Conservation (phyloP, 2,329 filamentous ascomycete species). For the Monilinia laxa region DNA sequence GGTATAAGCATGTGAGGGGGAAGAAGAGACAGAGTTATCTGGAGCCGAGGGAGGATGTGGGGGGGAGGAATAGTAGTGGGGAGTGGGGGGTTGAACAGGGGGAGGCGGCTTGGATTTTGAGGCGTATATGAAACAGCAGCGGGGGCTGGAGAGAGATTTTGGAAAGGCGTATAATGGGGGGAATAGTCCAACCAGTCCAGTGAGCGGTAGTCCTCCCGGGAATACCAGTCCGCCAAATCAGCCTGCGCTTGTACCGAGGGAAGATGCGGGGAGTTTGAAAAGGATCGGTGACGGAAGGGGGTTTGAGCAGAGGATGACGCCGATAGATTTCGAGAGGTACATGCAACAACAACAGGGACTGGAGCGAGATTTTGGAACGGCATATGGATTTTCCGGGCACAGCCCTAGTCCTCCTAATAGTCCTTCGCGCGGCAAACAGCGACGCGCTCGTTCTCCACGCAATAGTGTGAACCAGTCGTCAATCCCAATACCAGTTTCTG, state of each 20-base stretch:
- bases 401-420: constrained; percentile 1
- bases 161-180: background rate
- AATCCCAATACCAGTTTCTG: background rate
- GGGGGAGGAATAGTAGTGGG: too few species aligned
- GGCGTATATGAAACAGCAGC: constrained; percentile 8
- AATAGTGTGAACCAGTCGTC: background rate
- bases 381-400: background rate
- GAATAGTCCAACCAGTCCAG: background rate
- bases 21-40: constrained; percentile 11
- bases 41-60: background rate
- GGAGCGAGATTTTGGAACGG: background rate
- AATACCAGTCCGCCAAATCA: background rate
- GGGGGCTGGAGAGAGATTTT: constrained; percentile 17
- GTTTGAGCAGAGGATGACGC: background rate
- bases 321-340: background rate
- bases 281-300: background rate
- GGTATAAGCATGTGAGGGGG: constrained; percentile 6
- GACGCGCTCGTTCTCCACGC: background rate
- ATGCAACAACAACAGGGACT: constrained; percentile 7
- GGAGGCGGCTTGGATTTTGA: background rate
- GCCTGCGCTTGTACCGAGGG: background rate
- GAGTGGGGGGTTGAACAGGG: background rate
- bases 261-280: background rate
- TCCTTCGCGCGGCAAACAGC: too few species aligned
- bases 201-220: background rate